Evolutionary conservation across 306 rosid genomes (phyloP).

Genomic region (Oemleria cerasiformis): DNA sequence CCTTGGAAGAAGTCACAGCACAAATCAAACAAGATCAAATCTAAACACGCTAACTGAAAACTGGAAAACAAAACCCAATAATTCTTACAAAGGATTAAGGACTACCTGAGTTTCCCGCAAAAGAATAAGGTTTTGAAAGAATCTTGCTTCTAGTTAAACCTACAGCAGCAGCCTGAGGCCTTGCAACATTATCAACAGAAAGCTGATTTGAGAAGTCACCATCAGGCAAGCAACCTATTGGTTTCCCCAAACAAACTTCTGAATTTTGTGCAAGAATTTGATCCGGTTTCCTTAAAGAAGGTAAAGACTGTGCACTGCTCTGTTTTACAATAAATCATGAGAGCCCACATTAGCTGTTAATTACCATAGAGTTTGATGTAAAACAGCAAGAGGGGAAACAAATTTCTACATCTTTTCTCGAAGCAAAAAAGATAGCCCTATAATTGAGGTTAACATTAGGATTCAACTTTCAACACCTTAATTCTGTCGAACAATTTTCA

Average conservation of each 20-base stretch:
- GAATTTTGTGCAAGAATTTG: conserved; percentile 48
- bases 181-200: conserved; percentile 55
- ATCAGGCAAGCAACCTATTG: conserved; percentile 40
- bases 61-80: background rate
- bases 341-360: conserved; percentile 27
- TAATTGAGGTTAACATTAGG: background rate
- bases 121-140: conserved; percentile 58
- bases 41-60: background rate
- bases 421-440: background rate
- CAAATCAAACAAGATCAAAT: conserved; percentile 9
- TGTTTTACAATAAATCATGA: conserved; percentile 37
- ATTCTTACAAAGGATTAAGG: conserved; percentile 3
- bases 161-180: conserved; percentile 56
- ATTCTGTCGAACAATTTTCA: conserved; percentile 24
- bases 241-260: conserved; percentile 44
- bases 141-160: conserved; percentile 60
- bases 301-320: conserved; percentile 36
- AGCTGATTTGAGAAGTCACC: conserved; percentile 54
- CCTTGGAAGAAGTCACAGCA: conserved; percentile 4
- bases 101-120: conserved; percentile 68
- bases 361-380: background rate
- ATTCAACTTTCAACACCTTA: background rate
- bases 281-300: conserved; percentile 42
- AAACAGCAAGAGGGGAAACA: background rate
- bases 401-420: background rate